Conservation (phyloP, 2,329 filamentous ascomycete genomes). For the Penicillium sp. region DNA sequence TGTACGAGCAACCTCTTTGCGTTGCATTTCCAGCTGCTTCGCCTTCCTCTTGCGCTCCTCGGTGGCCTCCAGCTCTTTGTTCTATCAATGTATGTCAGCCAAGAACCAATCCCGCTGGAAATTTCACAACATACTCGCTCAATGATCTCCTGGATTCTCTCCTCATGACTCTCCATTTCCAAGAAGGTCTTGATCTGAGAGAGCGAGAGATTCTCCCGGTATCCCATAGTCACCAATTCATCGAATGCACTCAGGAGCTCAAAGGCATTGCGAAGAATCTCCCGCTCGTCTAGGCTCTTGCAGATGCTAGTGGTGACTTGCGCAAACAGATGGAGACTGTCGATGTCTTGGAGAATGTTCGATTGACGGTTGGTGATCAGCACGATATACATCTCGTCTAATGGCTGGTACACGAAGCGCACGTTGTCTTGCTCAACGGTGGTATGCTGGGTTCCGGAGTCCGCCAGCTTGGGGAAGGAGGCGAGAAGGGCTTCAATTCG, state of each 20-base stretch:
- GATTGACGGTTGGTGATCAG: conserved; percentile 99
- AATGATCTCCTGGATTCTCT: conserved; percentile 98
- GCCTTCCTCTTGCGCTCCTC: conserved; percentile 98
- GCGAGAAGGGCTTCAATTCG: conserved; percentile 94
- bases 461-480: conserved; percentile 95
- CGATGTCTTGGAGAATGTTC: conserved; percentile 98
- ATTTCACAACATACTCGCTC: conserved; percentile 62
- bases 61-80: conserved; percentile 97
- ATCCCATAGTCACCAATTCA: conserved; percentile 91
- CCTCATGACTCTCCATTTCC: conserved; percentile 99
- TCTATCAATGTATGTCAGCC: conserved; percentile 53
- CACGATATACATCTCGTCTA: conserved; percentile 99
- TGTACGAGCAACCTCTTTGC: conserved; percentile 86
- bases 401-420: conserved; percentile 97
- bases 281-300: conserved; percentile 91
- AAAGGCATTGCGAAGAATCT: conserved; percentile 92
- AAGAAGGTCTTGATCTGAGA: conserved; percentile 98
- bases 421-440: conserved; percentile 99
- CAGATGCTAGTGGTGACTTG: conserved; percentile 97
- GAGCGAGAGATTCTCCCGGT: conserved; percentile 92
- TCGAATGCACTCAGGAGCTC: conserved; percentile 96
- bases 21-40: conserved; percentile 97
- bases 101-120: conserved; percentile 11
- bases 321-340: conserved; percentile 94
- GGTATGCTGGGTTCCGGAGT: conserved; percentile 94